Evolutionary conservation across 306 rosid species (phyloP).

Genomic region (Rosa rugosa): DNA sequence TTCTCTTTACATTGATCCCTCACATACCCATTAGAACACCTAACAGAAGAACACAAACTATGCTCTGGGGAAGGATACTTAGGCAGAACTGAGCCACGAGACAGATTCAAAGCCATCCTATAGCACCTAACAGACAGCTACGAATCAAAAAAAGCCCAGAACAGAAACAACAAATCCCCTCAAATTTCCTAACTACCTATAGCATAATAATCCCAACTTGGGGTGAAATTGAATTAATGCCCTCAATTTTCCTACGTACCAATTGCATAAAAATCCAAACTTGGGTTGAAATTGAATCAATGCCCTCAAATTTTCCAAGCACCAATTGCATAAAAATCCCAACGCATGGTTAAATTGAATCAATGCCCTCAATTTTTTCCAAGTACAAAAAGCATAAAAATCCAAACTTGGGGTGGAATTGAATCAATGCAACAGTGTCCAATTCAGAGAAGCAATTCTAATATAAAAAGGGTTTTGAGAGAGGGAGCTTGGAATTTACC

Average conservation of each 20-base stretch:
- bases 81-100: conserved; percentile 19
- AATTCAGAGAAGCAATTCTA: neutral
- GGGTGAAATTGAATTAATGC: neutral
- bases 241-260: neutral
- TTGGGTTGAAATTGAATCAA: neutral
- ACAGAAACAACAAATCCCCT: neutral
- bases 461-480: neutral
- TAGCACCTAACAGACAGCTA: neutral
- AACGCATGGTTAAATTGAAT: neutral
- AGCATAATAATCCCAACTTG: neutral
- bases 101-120: conserved; percentile 39
- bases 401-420: neutral
- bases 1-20: conserved; percentile 23
- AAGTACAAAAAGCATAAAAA: neutral
- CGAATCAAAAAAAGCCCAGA: neutral
- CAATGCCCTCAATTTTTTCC: neutral
- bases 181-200: neutral
- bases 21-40: conserved; percentile 26
- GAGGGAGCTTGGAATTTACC: neutral
- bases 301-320: neutral
- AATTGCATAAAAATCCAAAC: too few species aligned
- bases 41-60: conserved; percentile 18
- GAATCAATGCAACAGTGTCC: conserved; percentile 6
- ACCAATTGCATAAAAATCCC: neutral
- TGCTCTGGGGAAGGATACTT: conserved; percentile 23